Percentiles rank a stretch among this genome's conserved stretches.
Conservation (phyloP, 805 yeast genomes). For the Aciculoconidium aculeatum region DNA sequence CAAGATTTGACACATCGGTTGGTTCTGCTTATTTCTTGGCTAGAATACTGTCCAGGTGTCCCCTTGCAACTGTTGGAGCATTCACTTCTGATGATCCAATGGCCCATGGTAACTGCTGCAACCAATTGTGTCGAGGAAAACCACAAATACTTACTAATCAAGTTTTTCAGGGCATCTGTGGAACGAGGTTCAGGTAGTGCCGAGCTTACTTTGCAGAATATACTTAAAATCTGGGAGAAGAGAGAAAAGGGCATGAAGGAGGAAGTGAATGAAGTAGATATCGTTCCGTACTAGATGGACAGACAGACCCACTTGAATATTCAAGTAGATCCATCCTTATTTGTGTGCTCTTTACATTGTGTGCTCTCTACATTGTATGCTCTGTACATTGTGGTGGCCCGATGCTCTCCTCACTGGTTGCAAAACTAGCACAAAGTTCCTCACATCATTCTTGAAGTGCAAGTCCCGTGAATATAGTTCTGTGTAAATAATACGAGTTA, state of each 20-base stretch:
- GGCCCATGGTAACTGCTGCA: conserved; percentile 52
- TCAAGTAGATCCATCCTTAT: no score
- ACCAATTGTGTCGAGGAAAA: conserved; percentile 30
- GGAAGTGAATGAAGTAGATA: conserved; percentile 21
- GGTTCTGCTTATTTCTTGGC: conserved; percentile 16
- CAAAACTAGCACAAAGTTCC: no score
- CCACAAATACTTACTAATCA: conserved; percentile 31
- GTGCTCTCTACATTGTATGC: no score
- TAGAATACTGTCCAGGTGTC: conserved; percentile 14
- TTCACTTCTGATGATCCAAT: conserved; percentile 46
- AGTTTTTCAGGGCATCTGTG: conserved; percentile 35
- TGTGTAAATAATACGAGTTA: no score
- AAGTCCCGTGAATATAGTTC: no score
- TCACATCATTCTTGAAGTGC: no score
- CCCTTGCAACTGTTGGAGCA: conserved; percentile 17
- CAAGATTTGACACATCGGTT: conserved; percentile 26
- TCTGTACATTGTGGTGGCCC: no score
- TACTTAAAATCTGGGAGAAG: conserved; percentile 24
- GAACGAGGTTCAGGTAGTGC: conserved; percentile 50
- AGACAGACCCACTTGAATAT: no score
- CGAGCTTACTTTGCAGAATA: conserved; percentile 24
- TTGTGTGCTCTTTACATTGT: no score
- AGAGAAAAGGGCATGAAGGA: conserved; percentile 13
- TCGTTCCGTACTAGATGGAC: conserved; percentile 28
- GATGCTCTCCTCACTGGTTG: no score